Conservation (phyloP, 345 rosid species). For the Lepidium africanum region DNA sequence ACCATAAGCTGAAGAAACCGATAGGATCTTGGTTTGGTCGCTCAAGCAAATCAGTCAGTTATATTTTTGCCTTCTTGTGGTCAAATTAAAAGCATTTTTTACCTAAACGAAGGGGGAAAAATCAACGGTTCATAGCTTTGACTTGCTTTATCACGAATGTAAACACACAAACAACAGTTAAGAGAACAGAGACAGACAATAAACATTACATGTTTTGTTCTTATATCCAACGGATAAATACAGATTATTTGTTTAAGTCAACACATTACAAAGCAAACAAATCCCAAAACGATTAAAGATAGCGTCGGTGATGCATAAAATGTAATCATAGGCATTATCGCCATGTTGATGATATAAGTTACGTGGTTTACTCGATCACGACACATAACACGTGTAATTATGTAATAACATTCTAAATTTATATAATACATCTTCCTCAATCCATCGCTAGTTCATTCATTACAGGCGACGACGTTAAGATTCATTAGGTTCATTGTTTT, state of each 20-base stretch:
- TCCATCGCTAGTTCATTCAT: background rate
- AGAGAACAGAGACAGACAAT: background rate
- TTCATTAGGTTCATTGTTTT: background rate
- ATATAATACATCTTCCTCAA: background rate
- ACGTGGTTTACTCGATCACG: conserved; percentile 17
- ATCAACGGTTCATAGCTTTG: background rate
- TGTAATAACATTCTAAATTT: background rate
- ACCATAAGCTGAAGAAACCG: background rate
- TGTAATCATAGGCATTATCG: background rate
- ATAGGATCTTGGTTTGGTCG: background rate
- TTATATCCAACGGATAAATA: background rate
- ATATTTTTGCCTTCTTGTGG: background rate
- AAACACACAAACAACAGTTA: background rate
- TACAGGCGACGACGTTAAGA: background rate
- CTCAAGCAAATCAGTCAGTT: background rate
- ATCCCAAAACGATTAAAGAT: background rate
- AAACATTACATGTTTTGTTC: background rate
- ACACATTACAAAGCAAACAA: background rate
- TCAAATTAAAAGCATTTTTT: background rate
- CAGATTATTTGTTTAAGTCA: background rate
- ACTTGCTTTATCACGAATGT: background rate
- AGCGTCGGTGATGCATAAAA: background rate
- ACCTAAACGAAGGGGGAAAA: background rate
- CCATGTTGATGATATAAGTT: background rate
- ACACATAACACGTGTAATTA: conserved; percentile 6